Conservation (phyloP, 345 rosid species). For the Lepidium didymum region DNA sequence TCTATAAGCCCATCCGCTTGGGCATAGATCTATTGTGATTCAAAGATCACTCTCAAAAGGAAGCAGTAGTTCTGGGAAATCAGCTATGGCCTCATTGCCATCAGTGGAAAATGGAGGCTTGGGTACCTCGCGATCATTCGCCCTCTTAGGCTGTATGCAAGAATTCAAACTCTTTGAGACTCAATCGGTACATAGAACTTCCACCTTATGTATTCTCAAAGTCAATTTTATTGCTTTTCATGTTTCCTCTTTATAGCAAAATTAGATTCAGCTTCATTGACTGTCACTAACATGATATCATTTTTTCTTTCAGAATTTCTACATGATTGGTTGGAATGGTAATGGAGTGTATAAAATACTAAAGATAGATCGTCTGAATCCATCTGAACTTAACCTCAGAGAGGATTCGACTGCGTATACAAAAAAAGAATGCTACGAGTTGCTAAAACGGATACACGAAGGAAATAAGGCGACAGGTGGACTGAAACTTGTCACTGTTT, state of each 20-base stretch:
- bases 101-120: slow-evolving; percentile 21
- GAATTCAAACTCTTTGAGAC: slow-evolving; percentile 32
- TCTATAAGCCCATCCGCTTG: slow-evolving; percentile 10
- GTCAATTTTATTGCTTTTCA: background rate
- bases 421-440: slow-evolving; percentile 60
- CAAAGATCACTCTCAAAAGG: background rate
- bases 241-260: background rate
- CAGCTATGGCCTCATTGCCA: slow-evolving; percentile 12
- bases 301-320: slow-evolving; percentile 18
- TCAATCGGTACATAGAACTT: slow-evolving; percentile 11
- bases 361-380: slow-evolving; percentile 45
- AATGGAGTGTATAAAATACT: slow-evolving; percentile 29
- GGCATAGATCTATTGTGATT: slow-evolving; percentile 14
- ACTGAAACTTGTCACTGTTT: slow-evolving; percentile 68
- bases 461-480: slow-evolving; percentile 94
- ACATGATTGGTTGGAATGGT: slow-evolving; percentile 34
- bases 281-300: background rate
- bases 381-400: slow-evolving; percentile 59
- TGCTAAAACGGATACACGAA: slow-evolving; percentile 81
- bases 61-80: background rate
- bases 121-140: slow-evolving; percentile 4
- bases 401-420: slow-evolving; percentile 81
- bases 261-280: background rate
- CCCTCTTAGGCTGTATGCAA: slow-evolving; percentile 24
- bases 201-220: background rate